phyloP scores from a whole-genome alignment of 2,329 filamentous ascomycete species.

The Tolypocladium tundrense region DNA sequence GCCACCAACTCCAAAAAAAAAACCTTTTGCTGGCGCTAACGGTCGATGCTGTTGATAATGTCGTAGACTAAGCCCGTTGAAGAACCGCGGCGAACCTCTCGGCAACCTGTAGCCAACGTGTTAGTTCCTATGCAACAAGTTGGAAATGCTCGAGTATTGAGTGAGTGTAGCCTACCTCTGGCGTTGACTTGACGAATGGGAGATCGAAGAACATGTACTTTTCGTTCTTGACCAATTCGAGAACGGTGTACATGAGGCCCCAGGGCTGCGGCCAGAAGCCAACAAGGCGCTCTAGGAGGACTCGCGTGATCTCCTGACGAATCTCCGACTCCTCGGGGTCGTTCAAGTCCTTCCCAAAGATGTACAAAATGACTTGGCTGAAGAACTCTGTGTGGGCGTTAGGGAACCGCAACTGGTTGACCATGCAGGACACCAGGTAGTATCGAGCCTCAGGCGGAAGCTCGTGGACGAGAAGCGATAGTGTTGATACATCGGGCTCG shows the following conservation, averaged over 20 bases:
- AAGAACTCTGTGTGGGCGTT: conserved; percentile 91
- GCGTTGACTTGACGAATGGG: conserved; percentile 80
- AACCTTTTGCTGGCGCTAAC: background rate
- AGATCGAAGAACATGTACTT: conserved; percentile 88
- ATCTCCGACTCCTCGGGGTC: conserved; percentile 72
- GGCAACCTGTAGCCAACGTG: conserved; percentile 17
- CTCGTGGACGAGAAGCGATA: conserved; percentile 69
- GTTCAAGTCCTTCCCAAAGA: conserved; percentile 68
- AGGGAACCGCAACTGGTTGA: conserved; percentile 85
- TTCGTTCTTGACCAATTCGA: conserved; percentile 86
- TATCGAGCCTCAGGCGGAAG: conserved; percentile 72
- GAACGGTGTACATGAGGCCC: conserved; percentile 80
- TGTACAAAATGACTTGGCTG: conserved; percentile 70
- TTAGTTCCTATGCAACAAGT: conserved; percentile 3
- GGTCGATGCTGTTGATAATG: background rate
- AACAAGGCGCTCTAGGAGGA: conserved; percentile 78
- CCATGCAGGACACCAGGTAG: conserved; percentile 71
- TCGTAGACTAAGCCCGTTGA: conserved; percentile 18
- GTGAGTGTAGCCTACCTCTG: conserved; percentile 57
- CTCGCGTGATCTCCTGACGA: conserved; percentile 81
- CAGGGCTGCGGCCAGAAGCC: conserved; percentile 90
- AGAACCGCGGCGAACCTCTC: conserved; percentile 25
- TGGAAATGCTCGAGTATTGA: background rate
- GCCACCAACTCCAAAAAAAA: background rate
- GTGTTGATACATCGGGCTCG: conserved; percentile 52